These are phyloP conservation scores for Filobasidium wieringae DNA, from an alignment of 768 basidiomycete species.

Conservation along the genomic window DNA sequence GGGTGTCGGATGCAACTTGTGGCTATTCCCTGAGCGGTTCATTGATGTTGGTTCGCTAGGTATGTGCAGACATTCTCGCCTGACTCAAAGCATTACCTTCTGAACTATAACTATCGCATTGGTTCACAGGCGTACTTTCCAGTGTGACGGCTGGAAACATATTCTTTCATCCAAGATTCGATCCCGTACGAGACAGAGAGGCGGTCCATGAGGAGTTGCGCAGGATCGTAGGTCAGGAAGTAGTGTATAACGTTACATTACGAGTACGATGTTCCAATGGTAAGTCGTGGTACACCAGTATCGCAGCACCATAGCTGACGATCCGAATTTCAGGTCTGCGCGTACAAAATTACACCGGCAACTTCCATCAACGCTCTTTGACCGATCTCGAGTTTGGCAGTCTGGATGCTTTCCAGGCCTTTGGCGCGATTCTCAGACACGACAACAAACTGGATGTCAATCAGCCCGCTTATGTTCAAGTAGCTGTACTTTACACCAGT, in stretches of 20 bases:
- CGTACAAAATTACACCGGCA: conserved; percentile 28
- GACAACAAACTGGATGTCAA: conserved; percentile 56
- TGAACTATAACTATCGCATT: too few species aligned
- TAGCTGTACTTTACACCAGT: conserved; percentile 77
- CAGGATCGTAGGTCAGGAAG: conserved; percentile 55
- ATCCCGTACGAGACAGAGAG: conserved; percentile 52
- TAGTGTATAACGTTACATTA: conserved; percentile 68
- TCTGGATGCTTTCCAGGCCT: conserved; percentile 67
- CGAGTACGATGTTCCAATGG: conserved; percentile 77
- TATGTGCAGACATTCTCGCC: too few species aligned
- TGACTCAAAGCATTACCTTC: background rate
- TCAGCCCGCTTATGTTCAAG: conserved; percentile 66
- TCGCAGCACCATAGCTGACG: background rate
- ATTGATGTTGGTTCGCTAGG: conserved; percentile 83
- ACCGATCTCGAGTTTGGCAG: conserved; percentile 68
- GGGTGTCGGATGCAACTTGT: conserved; percentile 81
- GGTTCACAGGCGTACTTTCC: conserved; percentile 48
- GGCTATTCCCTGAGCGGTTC: conserved; percentile 64
- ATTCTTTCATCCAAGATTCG: conserved; percentile 85
- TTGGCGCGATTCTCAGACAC: conserved; percentile 66
- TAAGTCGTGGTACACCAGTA: conserved; percentile 33
- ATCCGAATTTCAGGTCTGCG: conserved; percentile 16
- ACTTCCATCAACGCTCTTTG: conserved; percentile 41
- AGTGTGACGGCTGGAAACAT: conserved; percentile 77
- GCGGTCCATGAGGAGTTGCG: conserved; percentile 64